Evolutionary conservation across 1,284 basidiomycete genomes (phyloP), one percentile per base, ranked within the genome.

Genomic region (Trametes polyzona): DNA sequence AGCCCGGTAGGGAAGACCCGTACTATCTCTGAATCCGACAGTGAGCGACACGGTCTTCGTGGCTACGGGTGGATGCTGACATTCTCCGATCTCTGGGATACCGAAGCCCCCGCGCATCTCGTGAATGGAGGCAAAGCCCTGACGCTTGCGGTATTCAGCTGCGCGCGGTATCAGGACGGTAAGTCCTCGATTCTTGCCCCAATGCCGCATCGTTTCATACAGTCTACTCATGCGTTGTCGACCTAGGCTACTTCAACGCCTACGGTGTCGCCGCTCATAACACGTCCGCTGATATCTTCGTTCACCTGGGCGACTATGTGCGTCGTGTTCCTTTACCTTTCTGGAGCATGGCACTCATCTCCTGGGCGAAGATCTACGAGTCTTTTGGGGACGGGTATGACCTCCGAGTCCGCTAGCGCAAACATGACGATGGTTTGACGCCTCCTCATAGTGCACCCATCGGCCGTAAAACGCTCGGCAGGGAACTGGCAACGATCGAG

Each of bases 181-280:
- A 41, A 30, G 41, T n/a, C 33, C n/a, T n/a, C 24, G 24, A 29
- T 2, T n/a, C 1, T 4, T 5, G 33, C 33, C 12, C 7, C 5
- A 6, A n/a, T n/a, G n/a, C n/a, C n/a, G n/a, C n/a, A n/a, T n/a
- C n/a, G n/a, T n/a, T n/a, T n/a, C n/a, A n/a, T n/a, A n/a, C n/a
- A n/a, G n/a, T n/a, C n/a, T n/a, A n/a, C n/a, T n/a, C n/a, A n/a
- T n/a, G n/a, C n/a, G n/a, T n/a, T n/a, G n/a, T n/a, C n/a, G n/a
- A n/a, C n/a, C n/a, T 16, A 78, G 87, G 87, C 0, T 87, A 78
- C 70, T 89, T 88, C 76, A 87, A 87, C 66, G 84, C 86, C 12
- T 90, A 88, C 67, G 81, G 82, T 9, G 76, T 81, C 46, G 83
- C 84, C 1, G 80, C 83, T 19, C 79, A 79, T 51, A 82, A 84